Conservation (phyloP, 2,329 filamentous ascomycete genomes). For the Aspergillus fructus region DNA sequence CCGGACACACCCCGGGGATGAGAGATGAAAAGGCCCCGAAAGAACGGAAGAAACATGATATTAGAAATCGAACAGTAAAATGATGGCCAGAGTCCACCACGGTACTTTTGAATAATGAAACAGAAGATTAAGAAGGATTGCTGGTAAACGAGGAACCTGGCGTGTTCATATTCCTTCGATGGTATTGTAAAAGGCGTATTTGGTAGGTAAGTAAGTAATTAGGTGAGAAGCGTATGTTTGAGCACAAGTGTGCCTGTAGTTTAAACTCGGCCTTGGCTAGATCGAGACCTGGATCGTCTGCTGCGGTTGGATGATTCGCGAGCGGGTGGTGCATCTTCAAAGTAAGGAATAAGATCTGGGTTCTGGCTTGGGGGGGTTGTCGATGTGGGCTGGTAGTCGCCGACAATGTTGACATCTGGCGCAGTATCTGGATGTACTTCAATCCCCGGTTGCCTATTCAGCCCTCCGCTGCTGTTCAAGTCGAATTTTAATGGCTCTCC, state of each 20-base stretch:
- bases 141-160: neutral
- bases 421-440: constrained; percentile 49
- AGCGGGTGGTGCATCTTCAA: constrained; percentile 40
- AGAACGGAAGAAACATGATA: constrained; percentile 1
- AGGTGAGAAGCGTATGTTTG: neutral
- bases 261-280: constrained; percentile 30
- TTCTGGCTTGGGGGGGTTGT: constrained; percentile 48
- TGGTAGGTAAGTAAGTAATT: neutral
- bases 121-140: neutral
- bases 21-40: neutral
- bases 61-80: neutral
- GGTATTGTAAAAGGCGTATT: neutral
- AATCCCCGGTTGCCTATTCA: constrained; percentile 44
- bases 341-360: constrained; percentile 45
- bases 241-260: neutral
- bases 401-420: constrained; percentile 46
- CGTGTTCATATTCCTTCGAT: too few species aligned
- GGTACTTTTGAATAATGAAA: neutral
- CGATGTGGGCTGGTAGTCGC: constrained; percentile 33
- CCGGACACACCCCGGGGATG: neutral
- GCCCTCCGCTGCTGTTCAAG: constrained; percentile 35
- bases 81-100: neutral
- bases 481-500: constrained; percentile 39
- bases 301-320: constrained; percentile 36
- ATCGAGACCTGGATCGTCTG: constrained; percentile 35